Conservation (phyloP, 2,329 filamentous ascomycete genomes). For the Aspergillus caelatus region DNA sequence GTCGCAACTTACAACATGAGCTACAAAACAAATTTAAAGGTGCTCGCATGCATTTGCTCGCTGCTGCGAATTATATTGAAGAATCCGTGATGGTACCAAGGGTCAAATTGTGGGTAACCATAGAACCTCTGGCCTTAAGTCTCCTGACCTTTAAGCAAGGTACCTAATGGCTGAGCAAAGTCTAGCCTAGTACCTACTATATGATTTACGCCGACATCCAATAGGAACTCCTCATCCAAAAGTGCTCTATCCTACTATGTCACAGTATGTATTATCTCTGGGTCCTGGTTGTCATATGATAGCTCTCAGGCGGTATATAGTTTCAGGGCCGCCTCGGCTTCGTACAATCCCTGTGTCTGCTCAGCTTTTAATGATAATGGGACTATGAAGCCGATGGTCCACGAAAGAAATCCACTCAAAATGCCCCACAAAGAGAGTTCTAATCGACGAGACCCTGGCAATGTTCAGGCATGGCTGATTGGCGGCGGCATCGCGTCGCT, state of each 20-base stretch:
- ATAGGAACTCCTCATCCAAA: background rate
- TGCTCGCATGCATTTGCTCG: background rate
- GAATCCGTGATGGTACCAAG: background rate
- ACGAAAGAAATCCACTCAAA: background rate
- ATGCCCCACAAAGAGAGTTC: background rate
- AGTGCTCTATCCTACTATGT: background rate
- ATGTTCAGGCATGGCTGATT: slow-evolving; percentile 37
- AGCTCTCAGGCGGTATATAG: background rate
- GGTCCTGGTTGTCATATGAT: background rate
- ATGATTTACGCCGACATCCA: background rate
- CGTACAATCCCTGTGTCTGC: background rate
- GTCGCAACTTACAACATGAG: too few relatives aligned
- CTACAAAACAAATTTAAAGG: too few relatives aligned
- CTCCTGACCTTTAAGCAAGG: background rate
- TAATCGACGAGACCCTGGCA: slow-evolving; percentile 11
- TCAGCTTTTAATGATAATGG: too few relatives aligned
- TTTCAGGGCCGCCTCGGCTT: background rate
- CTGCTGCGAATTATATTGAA: background rate
- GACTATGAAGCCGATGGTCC: background rate
- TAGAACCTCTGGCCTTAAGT: background rate
- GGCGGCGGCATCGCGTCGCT: slow-evolving; percentile 41
- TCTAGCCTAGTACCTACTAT: too few relatives aligned
- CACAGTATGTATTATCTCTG: background rate
- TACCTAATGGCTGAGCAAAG: too few relatives aligned
- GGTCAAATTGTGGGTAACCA: background rate